A percentile compares a stretch with the other conserved stretches of the same genome.
Conservation (phyloP, 2,329 filamentous ascomycete species). For the Domatiomyces catenatus region DNA sequence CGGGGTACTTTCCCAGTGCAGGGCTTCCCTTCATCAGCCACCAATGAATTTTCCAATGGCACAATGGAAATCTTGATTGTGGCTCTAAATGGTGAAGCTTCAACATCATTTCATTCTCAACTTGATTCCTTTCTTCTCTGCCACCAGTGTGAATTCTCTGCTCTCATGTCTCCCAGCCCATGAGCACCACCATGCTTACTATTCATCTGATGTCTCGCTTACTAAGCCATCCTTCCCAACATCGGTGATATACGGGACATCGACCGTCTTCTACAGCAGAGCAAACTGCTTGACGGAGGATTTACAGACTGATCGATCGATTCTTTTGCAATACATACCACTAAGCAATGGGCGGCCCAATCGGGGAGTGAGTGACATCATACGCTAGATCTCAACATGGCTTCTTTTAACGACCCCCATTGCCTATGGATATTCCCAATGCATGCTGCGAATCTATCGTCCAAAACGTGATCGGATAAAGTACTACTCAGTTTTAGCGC, state of each 20-base stretch:
- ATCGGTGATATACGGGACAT: not conserved
- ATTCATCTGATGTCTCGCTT: not conserved
- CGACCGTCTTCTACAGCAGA: not conserved
- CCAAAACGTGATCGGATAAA: constrained; percentile 20
- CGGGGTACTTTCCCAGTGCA: too few species aligned
- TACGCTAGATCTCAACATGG: not conserved
- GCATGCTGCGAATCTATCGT: constrained; percentile 25
- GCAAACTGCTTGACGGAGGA: not conserved
- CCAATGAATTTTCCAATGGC: too few species aligned
- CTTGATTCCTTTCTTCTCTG: not conserved
- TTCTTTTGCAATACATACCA: not conserved
- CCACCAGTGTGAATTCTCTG: not conserved
- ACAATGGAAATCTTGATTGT: too few species aligned
- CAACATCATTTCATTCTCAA: not conserved
- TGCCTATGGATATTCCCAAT: constrained; percentile 28
- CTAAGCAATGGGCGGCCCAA: not conserved
- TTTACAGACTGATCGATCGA: not conserved
- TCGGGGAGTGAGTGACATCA: not conserved
- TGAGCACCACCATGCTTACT: not conserved
- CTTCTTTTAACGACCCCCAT: not conserved
- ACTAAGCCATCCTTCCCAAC: not conserved
- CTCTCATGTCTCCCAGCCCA: not conserved
- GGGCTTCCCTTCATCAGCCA: too few species aligned
- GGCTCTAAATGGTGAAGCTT: not conserved
- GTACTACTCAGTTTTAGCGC: constrained; percentile 28